These are phyloP conservation scores for Russula compacta DNA, from an alignment of 768 basidiomycete species.

Conservation along the genomic window DNA sequence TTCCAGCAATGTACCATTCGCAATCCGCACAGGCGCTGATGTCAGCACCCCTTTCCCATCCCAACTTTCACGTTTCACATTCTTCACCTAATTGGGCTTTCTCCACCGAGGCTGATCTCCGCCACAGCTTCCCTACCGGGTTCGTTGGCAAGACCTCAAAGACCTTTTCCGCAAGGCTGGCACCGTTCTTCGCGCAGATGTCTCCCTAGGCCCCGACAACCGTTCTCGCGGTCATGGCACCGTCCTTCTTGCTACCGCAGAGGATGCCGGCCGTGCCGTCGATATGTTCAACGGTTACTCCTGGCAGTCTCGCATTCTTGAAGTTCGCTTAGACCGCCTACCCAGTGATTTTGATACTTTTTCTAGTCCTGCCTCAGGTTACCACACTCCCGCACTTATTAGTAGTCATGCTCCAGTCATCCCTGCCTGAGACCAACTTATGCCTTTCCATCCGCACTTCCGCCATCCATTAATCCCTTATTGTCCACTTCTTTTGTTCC, in stretches of 20 bases:
- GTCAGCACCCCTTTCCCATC: background rate
- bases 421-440: constrained; percentile 1
- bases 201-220: constrained; percentile 67
- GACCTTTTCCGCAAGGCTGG: constrained; percentile 95
- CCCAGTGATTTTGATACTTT: constrained; percentile 26
- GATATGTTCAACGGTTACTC: constrained; percentile 95
- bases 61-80: constrained; percentile 6
- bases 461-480: constrained; percentile 5
- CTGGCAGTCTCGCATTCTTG: constrained; percentile 91
- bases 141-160: constrained; percentile 98
- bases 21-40: background rate
- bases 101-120: background rate
- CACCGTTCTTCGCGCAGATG: constrained; percentile 46
- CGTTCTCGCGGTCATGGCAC: constrained; percentile 91
- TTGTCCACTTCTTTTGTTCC: constrained; percentile 20
- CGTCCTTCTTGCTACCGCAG: constrained; percentile 87
- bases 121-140: constrained; percentile 82
- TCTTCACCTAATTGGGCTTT: background rate
- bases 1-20: background rate
- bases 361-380: constrained; percentile 6
- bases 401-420: constrained; percentile 8
- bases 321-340: constrained; percentile 85
- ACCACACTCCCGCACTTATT: constrained; percentile 8
- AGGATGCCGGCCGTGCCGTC: constrained; percentile 90
- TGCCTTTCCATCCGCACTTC: background rate